Base-by-base conservation (phyloP, 306 rosid species). In the Malus sylvestris region DNA sequence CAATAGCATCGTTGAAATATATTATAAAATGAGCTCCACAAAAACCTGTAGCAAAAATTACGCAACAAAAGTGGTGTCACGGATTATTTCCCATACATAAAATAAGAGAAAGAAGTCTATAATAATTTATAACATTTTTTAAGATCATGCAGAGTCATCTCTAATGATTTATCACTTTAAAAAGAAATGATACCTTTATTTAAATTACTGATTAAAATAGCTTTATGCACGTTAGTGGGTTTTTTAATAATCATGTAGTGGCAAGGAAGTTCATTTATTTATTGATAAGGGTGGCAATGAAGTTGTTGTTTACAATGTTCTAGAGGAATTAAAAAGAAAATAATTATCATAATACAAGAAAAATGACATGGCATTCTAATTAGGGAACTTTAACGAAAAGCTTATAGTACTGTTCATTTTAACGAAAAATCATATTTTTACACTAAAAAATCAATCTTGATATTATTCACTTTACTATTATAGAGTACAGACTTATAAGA, bases 11-110 rank as follows among this genome's bases (percentile, higher is more conserved):
- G 9, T 35, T 35, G 2, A 7, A 35, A 1, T 35, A 35, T 35
- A 35, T 35, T 35, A 1, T 9, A 0, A 35, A 35, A 1, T 35
- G 1, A 1, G 1, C 40, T 0, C 2, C 2, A 35, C 0, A 35
- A 35, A 35, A 35, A 35, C 40, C 0, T 35, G 40, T 35, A 35
- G 8, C 9, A 35, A 35, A 35, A 35, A 35, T 35, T 35, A 35
- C 8, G 2, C 0, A 35, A 35, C 0, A 35, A 35, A 35, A 35
- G 8, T 6, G 8, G 2, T 35, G 40, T 7, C 2, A 6, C 9
- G 8, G 8, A 35, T 35, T 35, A 5, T 5, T 35, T 6, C 8
- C 2, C 44, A 8, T 40, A 40, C 1, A 40, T 40, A 40, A 40
- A 38, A 40, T 40, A 9, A 40, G 45, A 40, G 3, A 40, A 40